A percentile compares a stretch with the other conserved stretches of the same genome.
These are phyloP conservation scores for Pugionium dolabratum DNA, from an alignment of 345 rosid species.

Conservation along the genomic window DNA sequence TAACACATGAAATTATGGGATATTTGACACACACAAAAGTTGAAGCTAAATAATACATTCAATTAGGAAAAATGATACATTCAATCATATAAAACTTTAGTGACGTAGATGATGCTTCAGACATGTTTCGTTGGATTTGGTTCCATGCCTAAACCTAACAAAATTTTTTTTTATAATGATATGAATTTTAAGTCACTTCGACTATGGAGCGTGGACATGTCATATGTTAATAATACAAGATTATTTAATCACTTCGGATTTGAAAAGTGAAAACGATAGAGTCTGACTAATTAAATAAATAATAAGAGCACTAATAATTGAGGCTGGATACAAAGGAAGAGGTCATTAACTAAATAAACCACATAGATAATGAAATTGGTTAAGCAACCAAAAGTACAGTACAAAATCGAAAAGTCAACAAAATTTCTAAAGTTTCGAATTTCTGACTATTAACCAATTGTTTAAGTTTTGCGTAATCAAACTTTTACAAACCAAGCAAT, in stretches of 20 bases:
- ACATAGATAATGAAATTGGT: too few relatives aligned
- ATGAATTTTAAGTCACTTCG: constrained; percentile 12
- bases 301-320: constrained; percentile 22
- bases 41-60: not conserved
- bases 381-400: too few relatives aligned
- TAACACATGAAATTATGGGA: too few relatives aligned
- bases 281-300: constrained; percentile 7
- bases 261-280: constrained; percentile 11
- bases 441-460: too few relatives aligned
- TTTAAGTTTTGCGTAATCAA: too few relatives aligned
- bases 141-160: not conserved
- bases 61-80: not conserved
- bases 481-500: too few relatives aligned
- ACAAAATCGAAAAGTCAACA: too few relatives aligned
- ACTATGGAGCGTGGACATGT: not conserved
- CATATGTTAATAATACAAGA: constrained; percentile 12
- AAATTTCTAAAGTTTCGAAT: too few relatives aligned
- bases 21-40: not conserved
- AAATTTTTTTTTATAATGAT: not conserved
- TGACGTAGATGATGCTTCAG: not conserved
- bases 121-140: not conserved
- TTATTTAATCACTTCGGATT: not conserved
- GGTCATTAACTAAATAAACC: too few relatives aligned
- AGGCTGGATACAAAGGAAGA: not conserved
- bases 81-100: constrained; percentile 1